Percentiles rank a stretch among this genome's conserved stretches.
Evolutionary conservation across 2,329 filamentous ascomycete genomes (phyloP).

Genomic region (Trichoderma brevicompactum): DNA sequence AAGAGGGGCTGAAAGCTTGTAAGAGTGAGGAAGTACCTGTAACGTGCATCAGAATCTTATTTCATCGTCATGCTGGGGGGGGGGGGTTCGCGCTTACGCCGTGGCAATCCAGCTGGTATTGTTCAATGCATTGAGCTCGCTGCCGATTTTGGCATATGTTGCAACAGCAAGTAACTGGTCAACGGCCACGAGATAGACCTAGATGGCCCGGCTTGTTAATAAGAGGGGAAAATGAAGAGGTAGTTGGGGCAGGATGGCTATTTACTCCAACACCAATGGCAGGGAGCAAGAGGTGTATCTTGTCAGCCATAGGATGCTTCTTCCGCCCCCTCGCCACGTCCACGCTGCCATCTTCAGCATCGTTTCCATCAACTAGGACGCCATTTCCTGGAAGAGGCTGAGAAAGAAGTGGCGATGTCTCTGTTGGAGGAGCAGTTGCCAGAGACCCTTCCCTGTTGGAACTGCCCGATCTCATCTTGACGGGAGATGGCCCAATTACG

Average conservation of each 20-base stretch:
- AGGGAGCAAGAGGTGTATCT: slow-evolving; percentile 46
- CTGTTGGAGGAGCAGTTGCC: background rate
- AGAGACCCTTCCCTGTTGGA: background rate
- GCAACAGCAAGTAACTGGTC: slow-evolving; percentile 79
- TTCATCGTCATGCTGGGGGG: too few relatives aligned
- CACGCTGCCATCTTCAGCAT: background rate
- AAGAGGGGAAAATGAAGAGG: too few relatives aligned
- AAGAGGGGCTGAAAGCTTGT: slow-evolving; percentile 77
- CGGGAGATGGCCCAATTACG: background rate
- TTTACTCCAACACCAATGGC: slow-evolving; percentile 44
- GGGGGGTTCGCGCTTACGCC: slow-evolving; percentile 32
- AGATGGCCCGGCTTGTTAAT: background rate
- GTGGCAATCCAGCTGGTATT: slow-evolving; percentile 75
- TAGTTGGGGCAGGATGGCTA: background rate
- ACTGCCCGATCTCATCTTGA: background rate
- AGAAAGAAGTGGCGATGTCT: slow-evolving; percentile 9
- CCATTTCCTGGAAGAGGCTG: background rate
- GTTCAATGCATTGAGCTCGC: slow-evolving; percentile 73
- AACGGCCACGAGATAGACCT: slow-evolving; percentile 67
- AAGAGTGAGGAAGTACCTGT: slow-evolving; percentile 68
- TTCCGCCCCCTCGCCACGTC: slow-evolving; percentile 3
- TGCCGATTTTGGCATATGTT: slow-evolving; percentile 79
- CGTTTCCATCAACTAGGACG: background rate
- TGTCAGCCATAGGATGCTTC: slow-evolving; percentile 37
- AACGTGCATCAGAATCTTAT: too few relatives aligned